Evolutionary conservation across 2,329 filamentous ascomycete genomes (phyloP).

Genomic region (Cladosporium velox): DNA sequence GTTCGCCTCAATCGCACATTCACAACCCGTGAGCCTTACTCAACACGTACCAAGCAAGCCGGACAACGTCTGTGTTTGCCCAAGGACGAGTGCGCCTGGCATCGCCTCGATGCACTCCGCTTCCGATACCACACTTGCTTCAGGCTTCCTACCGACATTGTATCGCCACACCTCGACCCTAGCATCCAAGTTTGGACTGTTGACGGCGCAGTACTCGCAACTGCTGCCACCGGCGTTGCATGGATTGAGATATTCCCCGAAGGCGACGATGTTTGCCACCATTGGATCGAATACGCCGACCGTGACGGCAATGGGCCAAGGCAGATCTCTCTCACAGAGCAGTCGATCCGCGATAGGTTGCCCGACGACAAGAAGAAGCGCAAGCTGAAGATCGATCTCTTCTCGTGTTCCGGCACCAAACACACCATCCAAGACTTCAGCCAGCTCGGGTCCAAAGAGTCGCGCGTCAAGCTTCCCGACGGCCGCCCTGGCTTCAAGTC

Average conservation of each 20-base stretch:
- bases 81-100: conserved; percentile 87
- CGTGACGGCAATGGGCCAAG: conserved; percentile 63
- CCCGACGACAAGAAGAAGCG: conserved; percentile 73
- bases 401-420: conserved; percentile 73
- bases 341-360: conserved; percentile 69
- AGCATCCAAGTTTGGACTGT: conserved; percentile 86
- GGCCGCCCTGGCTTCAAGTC: conserved; percentile 75
- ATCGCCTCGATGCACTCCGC: conserved; percentile 82
- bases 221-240: conserved; percentile 77
- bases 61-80: conserved; percentile 71
- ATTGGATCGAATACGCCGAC: conserved; percentile 78
- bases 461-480: conserved; percentile 72
- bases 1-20: conserved; percentile 82
- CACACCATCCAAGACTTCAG: conserved; percentile 77
- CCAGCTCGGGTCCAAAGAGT: conserved; percentile 67
- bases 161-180: conserved; percentile 59
- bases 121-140: conserved; percentile 93
- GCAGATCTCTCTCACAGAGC: conserved; percentile 73
- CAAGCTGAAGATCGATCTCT: conserved; percentile 68
- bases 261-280: conserved; percentile 76
- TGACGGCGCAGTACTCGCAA: conserved; percentile 74
- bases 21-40: conserved; percentile 77
- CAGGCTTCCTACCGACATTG: conserved; percentile 73
- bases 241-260: conserved; percentile 82
- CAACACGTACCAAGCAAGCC: conserved; percentile 80